Base-by-base conservation (phyloP, 768 basidiomycete species). In the Phylloporus sp. region DNA sequence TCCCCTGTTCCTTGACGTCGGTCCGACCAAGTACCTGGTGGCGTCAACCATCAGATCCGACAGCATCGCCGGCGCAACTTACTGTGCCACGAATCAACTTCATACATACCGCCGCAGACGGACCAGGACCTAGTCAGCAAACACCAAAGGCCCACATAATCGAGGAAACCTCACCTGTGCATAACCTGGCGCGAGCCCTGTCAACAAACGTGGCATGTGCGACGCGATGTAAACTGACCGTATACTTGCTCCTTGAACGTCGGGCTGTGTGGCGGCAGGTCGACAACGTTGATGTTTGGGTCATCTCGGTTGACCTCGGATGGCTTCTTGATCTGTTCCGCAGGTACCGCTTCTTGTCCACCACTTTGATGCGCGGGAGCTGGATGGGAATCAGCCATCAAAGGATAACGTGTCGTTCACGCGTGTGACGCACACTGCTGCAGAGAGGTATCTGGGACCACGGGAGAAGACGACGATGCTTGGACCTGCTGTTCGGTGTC, bases 231-330 rank as follows among this genome's bases (percentile, higher is more conserved):
- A 44, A 33, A 53, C 71, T 21, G 49, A 79, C 80, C 81, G 37
- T 80, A 73, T 8, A 81, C 76, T 47, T 69, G 72, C 37, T 82
- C 79, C 59, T 80, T 82, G 67, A 81, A 82, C 13, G 80, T 70
- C 24, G 75, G 70, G 26, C 46, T 54, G 29, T 45, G 62, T 40
- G 48, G 54, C 11, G 58, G 47, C 32, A 57, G 38, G 14, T 57
- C 65, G 24, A 59, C 60, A 18, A 64, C 55, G 18, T 61, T 60
- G 42, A 53, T 27, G 18, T 52, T 60, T 18, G 55, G 57, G 13
- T 64, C 66, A 38, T 62, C 50, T 44, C 45, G 44, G 35, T 57
- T 39, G 20, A 60, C 62, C 26, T 64, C 64, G 26, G 60, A 56
- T 9, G 61, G 49, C 37, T 50, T 50, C 46, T 56, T 57, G 32